phyloP scores from a whole-genome alignment of 2,329 filamentous ascomycete genomes.

The Cercospora sp. region DNA sequence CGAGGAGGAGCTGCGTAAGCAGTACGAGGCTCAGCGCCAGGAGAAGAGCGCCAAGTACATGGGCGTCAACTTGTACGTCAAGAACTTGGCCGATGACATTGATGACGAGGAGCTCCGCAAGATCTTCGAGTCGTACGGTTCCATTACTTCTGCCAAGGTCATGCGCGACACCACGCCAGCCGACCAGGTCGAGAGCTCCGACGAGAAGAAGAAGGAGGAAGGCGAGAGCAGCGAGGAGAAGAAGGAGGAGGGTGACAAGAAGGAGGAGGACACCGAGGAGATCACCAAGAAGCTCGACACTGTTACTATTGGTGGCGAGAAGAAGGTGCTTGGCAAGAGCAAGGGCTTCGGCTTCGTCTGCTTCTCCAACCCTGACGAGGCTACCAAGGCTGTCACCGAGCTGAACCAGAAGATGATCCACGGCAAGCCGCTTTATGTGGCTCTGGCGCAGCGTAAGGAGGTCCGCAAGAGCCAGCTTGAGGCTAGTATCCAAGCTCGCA shows the following conservation, averaged over 20 bases:
- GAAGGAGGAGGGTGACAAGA: conserved; percentile 51
- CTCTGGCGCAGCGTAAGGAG: conserved; percentile 98
- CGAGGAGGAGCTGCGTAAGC: conserved; percentile 97
- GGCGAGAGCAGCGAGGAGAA: conserved; percentile 56
- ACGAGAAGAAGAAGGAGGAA: conserved; percentile 50
- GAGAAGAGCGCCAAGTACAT: conserved; percentile 99
- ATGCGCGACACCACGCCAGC: conserved; percentile 78
- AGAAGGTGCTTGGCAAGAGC: conserved; percentile 85
- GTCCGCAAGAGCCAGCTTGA: conserved; percentile 99
- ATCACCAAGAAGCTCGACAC: conserved; percentile 55
- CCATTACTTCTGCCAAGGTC: conserved; percentile 98
- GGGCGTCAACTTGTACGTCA: conserved; percentile 99
- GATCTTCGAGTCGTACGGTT: conserved; percentile 86
- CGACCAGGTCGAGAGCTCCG: conserved; percentile 45
- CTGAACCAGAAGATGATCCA: conserved; percentile 99
- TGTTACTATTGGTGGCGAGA: conserved; percentile 58
- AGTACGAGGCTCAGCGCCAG: conserved; percentile 93
- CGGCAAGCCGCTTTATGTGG: conserved; percentile 95
- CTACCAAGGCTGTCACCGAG: conserved; percentile 97
- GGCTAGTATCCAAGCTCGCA: conserved; percentile 97
- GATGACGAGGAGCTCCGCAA: conserved; percentile 97
- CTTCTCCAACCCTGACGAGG: conserved; percentile 99
- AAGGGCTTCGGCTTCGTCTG: conserved; percentile 99
- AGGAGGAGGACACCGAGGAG: conserved; percentile 54
- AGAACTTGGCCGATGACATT: conserved; percentile 95